Evolutionary conservation across 2,329 filamentous ascomycete genomes (phyloP).

Genomic region (Botrytis aclada): DNA sequence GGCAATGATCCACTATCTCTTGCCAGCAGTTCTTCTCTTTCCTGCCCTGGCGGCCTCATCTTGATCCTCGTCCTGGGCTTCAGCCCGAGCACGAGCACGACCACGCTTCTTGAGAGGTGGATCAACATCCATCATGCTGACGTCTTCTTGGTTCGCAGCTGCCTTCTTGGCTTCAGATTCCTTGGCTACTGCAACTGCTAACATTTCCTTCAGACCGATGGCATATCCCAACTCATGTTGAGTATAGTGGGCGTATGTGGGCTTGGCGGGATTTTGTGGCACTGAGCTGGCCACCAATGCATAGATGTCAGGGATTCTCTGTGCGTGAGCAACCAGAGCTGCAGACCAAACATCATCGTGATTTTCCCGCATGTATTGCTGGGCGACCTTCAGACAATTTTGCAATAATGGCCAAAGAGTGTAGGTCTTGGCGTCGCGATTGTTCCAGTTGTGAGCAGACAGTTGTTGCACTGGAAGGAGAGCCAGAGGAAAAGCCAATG

Average conservation of each 20-base stretch:
- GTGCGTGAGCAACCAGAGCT: background rate
- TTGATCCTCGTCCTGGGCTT: background rate
- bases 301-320: background rate
- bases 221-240: background rate
- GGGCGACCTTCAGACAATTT: rapidly evolving
- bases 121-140: background rate
- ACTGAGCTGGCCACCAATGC: background rate
- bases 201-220: background rate
- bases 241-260: background rate
- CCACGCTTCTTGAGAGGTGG: background rate
- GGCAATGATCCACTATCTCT: background rate
- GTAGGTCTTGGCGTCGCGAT: rapidly evolving
- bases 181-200: background rate
- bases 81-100: background rate
- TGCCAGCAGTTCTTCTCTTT: background rate
- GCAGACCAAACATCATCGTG: conserved; percentile 2
- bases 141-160: background rate
- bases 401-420: background rate
- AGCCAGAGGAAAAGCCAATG: background rate
- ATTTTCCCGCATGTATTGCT: background rate
- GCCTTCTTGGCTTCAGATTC: background rate
- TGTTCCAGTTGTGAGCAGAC: rapidly evolving
- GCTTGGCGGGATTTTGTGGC: rapidly evolving
- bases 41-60: too few relatives aligned
- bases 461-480: background rate